Evolutionary conservation across 2,329 filamentous ascomycete species (phyloP).

Genomic region (Stemphylium vesicarium): DNA sequence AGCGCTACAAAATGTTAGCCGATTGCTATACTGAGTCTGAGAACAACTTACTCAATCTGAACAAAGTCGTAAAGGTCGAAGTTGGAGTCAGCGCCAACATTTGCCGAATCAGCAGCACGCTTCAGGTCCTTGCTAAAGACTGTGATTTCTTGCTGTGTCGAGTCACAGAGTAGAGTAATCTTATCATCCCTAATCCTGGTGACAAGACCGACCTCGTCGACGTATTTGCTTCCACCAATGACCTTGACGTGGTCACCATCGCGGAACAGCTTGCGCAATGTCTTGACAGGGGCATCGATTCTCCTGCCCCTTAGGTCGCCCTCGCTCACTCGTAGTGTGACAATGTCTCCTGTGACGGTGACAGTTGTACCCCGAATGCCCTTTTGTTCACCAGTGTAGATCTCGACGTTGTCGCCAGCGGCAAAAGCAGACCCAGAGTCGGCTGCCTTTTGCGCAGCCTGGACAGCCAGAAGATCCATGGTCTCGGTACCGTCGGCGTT

Average conservation of each 20-base stretch:
- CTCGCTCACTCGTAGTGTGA: constrained; percentile 83
- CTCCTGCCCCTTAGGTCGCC: constrained; percentile 81
- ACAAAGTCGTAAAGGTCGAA: constrained; percentile 93
- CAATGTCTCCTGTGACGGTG: constrained; percentile 88
- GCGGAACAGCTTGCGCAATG: constrained; percentile 88
- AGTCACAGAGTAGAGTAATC: constrained; percentile 91
- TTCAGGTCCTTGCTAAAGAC: constrained; percentile 97
- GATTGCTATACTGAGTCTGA: background rate
- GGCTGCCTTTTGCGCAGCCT: constrained; percentile 85
- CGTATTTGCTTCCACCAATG: constrained; percentile 91
- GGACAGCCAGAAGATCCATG: constrained; percentile 87
- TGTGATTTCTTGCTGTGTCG: constrained; percentile 90
- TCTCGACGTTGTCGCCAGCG: constrained; percentile 93
- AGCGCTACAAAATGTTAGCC: constrained; percentile 55
- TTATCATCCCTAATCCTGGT: constrained; percentile 91
- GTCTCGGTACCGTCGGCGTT: constrained; percentile 93
- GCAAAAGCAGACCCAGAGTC: constrained; percentile 83
- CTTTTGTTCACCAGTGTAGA: constrained; percentile 93
- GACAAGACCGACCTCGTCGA: constrained; percentile 96
- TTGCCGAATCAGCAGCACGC: constrained; percentile 90
- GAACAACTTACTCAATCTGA: constrained; percentile 74
- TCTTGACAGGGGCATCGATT: constrained; percentile 92
- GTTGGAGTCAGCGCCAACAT: constrained; percentile 82
- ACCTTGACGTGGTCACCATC: constrained; percentile 98
- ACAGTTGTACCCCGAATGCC: constrained; percentile 86